Evolutionary conservation across 768 basidiomycete genomes (phyloP), one percentile per base, ranked within the genome.

Genomic region (Kwoniella dejecticola): DNA sequence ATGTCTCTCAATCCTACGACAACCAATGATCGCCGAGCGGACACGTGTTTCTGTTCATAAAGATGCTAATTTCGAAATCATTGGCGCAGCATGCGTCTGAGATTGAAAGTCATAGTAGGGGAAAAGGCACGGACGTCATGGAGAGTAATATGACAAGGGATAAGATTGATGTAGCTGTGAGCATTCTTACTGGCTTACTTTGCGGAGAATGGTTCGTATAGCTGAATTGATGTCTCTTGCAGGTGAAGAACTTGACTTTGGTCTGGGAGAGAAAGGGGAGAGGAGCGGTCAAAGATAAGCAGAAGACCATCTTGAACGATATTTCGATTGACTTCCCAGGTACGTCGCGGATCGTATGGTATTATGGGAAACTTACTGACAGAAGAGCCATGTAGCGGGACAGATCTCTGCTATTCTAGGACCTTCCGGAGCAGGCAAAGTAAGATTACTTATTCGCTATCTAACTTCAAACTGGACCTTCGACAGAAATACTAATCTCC

Each of bases 361-460:
- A n/a, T n/a, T n/a, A n/a, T n/a, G n/a, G n/a, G n/a, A n/a, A n/a
- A n/a, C n/a, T n/a, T n/a, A n/a, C n/a, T n/a, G n/a, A n/a, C n/a
- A n/a, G n/a, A n/a, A n/a, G n/a, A n/a, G n/a, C n/a, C n/a, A n/a
- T n/a, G n/a, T n/a, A 71, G 64, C 79, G 21, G 80, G 80, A 5
- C 66, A 80, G 49, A 70, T 82, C 0, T 77, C 77, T 1, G 80
- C 76, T 10, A 77, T 82, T 61, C 69, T 81, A 53, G 69, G 62
- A 5, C 59, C 47, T 13, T 64, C 63, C 6, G 64, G 57, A 15
- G 57, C 53, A 1, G 59, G 59, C 1, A 61, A 62, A 42, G 57
- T 60, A 23, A 61, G 59, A 27, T 5, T 7, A 23, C 19, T 17
- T 27, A 38, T 21, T 17, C 10, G 2, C 12, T 46, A n/a, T n/a